Evolutionary conservation across 106 monocot genomes (phyloP).

Genomic region (Dendrobium catenatum): DNA sequence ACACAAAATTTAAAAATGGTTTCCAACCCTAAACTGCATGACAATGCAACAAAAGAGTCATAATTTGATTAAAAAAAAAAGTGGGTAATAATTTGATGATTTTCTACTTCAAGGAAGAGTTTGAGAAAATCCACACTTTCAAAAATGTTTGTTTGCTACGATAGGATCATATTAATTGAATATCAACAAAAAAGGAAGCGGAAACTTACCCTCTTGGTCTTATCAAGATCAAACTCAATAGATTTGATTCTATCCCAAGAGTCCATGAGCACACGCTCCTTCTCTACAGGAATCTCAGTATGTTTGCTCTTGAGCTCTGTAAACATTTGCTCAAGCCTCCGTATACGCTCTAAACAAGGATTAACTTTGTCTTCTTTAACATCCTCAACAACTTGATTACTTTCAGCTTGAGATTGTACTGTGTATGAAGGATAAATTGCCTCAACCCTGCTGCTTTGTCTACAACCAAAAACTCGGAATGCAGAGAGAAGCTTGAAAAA

Average conservation of each 20-base stretch:
- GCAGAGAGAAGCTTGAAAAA: slow-evolving; percentile 47
- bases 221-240: slow-evolving; percentile 78
- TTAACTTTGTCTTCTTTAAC: slow-evolving; percentile 31
- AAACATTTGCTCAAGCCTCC: slow-evolving; percentile 56
- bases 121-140: neutral
- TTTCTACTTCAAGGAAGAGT: neutral
- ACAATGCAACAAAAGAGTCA: too few species aligned
- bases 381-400: slow-evolving; percentile 12
- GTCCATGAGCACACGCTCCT: slow-evolving; percentile 69
- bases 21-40: too few species aligned
- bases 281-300: slow-evolving; percentile 64
- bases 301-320: slow-evolving; percentile 52
- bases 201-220: slow-evolving; percentile 73
- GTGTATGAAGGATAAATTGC: slow-evolving; percentile 19
- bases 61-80: too few species aligned
- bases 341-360: slow-evolving; percentile 69
- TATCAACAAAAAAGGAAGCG: neutral
- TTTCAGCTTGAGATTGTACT: slow-evolving; percentile 1
- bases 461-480: slow-evolving; percentile 22
- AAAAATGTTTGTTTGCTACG: neutral
- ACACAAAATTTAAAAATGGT: too few species aligned
- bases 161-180: neutral
- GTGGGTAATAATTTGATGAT: neutral
- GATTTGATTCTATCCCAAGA: slow-evolving; percentile 91
- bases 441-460: slow-evolving; percentile 15